phyloP scores from a whole-genome alignment of 345 rosid species.

The Psidium guajava region DNA sequence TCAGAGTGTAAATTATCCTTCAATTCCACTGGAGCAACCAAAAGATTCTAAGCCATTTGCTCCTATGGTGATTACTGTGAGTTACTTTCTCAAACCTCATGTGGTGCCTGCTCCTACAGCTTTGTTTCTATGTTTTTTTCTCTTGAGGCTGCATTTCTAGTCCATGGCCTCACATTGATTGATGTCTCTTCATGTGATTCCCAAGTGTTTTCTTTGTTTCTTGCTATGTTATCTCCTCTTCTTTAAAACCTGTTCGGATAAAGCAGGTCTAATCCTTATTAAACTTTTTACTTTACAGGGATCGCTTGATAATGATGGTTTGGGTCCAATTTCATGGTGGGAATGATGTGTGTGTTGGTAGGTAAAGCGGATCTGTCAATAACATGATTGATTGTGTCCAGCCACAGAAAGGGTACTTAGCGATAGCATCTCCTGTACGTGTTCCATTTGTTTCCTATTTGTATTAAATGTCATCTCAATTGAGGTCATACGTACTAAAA shows the following conservation, averaged over 20 bases:
- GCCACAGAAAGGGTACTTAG: not conserved
- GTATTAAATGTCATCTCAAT: not conserved
- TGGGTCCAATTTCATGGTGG: conserved; percentile 91
- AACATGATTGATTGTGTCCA: not conserved
- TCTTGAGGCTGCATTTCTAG: not conserved
- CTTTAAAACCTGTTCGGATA: not conserved
- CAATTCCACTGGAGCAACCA: conserved; percentile 53
- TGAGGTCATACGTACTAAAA: not conserved
- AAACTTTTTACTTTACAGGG: conserved; percentile 35
- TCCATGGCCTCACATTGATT: not conserved
- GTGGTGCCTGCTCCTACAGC: not conserved
- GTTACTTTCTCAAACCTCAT: conserved; percentile 9
- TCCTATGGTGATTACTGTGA: conserved; percentile 77
- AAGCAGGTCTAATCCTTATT: not conserved
- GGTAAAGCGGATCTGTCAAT: not conserved
- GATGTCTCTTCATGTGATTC: not conserved
- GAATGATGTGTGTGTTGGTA: conserved; percentile 1
- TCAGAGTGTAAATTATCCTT: conserved; percentile 37
- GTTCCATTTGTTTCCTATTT: not conserved
- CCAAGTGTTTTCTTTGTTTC: not conserved
- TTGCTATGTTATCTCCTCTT: not conserved
- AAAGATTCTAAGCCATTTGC: conserved; percentile 70
- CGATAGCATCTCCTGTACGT: not conserved
- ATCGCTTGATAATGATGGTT: conserved; percentile 51
- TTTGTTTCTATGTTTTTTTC: not conserved